A percentile compares a stretch with the other conserved stretches of the same genome.
Conservation (phyloP, 352 stramenopile genomes). For the Phytopythium delawarense region DNA sequence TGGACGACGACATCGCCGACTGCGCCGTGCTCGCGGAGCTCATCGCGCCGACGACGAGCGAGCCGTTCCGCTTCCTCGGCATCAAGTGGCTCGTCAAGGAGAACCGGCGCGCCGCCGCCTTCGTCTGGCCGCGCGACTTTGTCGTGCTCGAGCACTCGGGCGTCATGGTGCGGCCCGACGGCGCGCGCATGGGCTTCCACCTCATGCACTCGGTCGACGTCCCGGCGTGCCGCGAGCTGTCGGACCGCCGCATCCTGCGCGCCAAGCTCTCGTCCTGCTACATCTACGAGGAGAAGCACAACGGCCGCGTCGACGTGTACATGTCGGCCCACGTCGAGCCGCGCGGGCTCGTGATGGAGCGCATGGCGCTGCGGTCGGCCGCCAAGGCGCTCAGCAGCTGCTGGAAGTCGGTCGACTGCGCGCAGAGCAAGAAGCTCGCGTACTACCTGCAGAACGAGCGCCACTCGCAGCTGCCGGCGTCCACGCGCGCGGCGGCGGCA, state of each 20-base stretch:
- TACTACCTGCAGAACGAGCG: conserved; percentile 46
- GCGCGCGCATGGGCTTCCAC: conserved; percentile 45
- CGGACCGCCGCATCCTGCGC: conserved; percentile 33
- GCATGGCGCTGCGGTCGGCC: conserved; percentile 33
- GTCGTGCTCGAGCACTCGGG: conserved; percentile 48
- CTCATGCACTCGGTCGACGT: conserved; percentile 51
- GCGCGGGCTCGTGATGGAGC: conserved; percentile 36
- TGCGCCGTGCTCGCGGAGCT: conserved; percentile 40
- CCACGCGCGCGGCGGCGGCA: neutral
- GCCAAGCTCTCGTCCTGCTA: conserved; percentile 48
- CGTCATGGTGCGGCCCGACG: conserved; percentile 42
- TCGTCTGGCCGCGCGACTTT: conserved; percentile 47
- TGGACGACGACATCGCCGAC: conserved; percentile 46
- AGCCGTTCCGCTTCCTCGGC: conserved; percentile 51
- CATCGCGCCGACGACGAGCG: conserved; percentile 26
- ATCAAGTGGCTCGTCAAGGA: conserved; percentile 58
- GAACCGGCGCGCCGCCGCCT: conserved; percentile 26
- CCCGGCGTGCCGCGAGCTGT: conserved; percentile 28
- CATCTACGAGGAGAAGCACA: conserved; percentile 48
- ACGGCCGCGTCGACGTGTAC: conserved; percentile 53
- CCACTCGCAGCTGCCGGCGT: conserved; percentile 8
- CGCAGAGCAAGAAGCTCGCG: conserved; percentile 69
- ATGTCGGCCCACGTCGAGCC: conserved; percentile 55
- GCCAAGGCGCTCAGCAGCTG: conserved; percentile 49
- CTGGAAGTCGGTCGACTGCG: conserved; percentile 57